phyloP scores from a whole-genome alignment of 1,284 basidiomycete genomes.

The Naganishia liquefaciens region DNA sequence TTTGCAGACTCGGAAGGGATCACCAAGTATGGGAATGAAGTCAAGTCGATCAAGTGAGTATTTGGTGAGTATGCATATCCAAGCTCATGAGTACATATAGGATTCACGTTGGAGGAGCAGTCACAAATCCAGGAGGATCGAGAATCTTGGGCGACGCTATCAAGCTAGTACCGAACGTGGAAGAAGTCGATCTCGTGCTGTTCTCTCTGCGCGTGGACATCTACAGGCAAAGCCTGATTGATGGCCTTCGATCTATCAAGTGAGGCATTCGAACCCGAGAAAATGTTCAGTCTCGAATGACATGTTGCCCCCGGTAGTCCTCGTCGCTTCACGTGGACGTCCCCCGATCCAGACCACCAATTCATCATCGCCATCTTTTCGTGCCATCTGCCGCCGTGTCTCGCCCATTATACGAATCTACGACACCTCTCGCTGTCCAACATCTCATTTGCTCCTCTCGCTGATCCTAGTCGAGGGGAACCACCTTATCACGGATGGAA shows the following conservation, averaged over 20 bases:
- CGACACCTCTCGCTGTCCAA: slow-evolving; percentile 22
- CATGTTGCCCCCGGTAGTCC: slow-evolving; percentile 1
- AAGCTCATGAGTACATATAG: not conserved
- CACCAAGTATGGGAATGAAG: slow-evolving; percentile 7
- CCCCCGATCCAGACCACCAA: slow-evolving; percentile 31
- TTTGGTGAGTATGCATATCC: not conserved
- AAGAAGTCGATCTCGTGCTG: slow-evolving; percentile 22
- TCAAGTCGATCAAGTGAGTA: slow-evolving; percentile 8
- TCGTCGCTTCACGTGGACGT: slow-evolving; percentile 28
- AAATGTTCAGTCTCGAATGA: not conserved
- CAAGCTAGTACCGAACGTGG: slow-evolving; percentile 16
- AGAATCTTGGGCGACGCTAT: slow-evolving; percentile 24
- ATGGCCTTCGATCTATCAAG: slow-evolving; percentile 25
- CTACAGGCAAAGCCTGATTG: slow-evolving; percentile 18
- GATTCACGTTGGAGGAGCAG: slow-evolving; percentile 22
- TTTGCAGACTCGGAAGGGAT: slow-evolving; percentile 21
- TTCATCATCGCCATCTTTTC: slow-evolving; percentile 33
- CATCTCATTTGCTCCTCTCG: slow-evolving; percentile 28
- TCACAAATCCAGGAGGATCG: slow-evolving; percentile 22
- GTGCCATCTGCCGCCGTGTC: slow-evolving; percentile 18
- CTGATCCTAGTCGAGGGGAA: slow-evolving; percentile 28
- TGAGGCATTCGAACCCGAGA: not conserved
- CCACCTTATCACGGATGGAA: slow-evolving; percentile 21
- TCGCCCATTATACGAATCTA: slow-evolving; percentile 24
- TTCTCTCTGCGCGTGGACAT: slow-evolving; percentile 28